Evolutionary conservation across 176 grass and related monocot species (phyloP), one percentile per base, ranked within the genome.

Genomic region (Sorghum bicolor): DNA sequence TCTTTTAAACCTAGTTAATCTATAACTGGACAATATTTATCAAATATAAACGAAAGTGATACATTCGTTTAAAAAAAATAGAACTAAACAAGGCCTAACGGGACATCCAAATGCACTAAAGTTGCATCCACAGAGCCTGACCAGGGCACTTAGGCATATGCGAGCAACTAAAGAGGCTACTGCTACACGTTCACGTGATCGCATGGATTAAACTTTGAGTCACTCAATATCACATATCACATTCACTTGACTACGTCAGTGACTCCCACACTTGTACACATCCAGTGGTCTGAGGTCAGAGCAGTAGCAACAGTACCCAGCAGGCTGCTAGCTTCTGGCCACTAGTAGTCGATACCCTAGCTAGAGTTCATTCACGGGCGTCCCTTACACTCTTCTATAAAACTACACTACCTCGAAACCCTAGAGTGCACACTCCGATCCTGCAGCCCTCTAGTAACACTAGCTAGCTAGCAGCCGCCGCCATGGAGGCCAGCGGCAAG

Each of bases 401-500:
- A 90, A 68, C 17, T 11, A 28, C 84, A 79, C 30, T 5, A 6
- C 45, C 40, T n/a, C 12, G 1, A 83, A 74, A 71, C 79, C 83
- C 88, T 90, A 83, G 83, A 83, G 74, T 2, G 36, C 73, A 57
- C 83, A 11, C 60, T 63, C 60, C 61, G 55, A 60, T 60, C 55
- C 13, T 28, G 34, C n/a, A n/a, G n/a, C 69, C 28, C 31, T 19
- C 39, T 41, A 22, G 39, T 61, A 39, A n/a, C 40, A 24, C 10
- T 13, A 60, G 10, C 19, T 4, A 40, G 11, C 1, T n/a, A 2
- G 13, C 34, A 16, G 20, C 8, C 1, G 1, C 44, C 47, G 67
- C 92, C 82, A 97, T 97, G 95, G 92, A 76, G 73, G 78, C 84
- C 17, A 80, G 64, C 72, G 22, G 73, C 80, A 90, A 80, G 55